These are phyloP conservation scores for Ambrosiella cleistominuta DNA, from an alignment of 2,329 filamentous ascomycete species.

Conservation along the genomic window DNA sequence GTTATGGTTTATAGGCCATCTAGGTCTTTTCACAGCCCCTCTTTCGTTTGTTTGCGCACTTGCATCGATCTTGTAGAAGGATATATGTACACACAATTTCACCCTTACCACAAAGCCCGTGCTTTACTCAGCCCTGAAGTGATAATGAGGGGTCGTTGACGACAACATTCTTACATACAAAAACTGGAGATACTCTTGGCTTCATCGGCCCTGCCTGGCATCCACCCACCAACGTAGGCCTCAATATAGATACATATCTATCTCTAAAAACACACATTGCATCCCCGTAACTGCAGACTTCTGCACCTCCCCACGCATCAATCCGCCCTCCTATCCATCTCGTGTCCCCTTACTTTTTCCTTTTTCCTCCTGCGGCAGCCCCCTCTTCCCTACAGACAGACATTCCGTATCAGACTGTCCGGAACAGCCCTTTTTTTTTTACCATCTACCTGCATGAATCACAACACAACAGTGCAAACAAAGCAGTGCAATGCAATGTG, in stretches of 20 bases:
- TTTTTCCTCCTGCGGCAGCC: background rate
- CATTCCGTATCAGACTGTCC: background rate
- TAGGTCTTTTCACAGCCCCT: too few relatives aligned
- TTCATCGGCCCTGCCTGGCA: too few relatives aligned
- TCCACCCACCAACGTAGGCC: too few relatives aligned
- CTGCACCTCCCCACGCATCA: background rate
- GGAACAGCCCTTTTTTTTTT: too few relatives aligned
- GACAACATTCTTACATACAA: background rate
- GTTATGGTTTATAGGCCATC: background rate
- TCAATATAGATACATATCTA: too few relatives aligned
- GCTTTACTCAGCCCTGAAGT: background rate
- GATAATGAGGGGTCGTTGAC: background rate
- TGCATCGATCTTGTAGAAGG: background rate
- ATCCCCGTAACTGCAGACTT: background rate
- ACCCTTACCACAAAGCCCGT: background rate
- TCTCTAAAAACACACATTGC: too few relatives aligned
- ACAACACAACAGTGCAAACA: slow-evolving; percentile 1
- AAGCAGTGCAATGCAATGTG: slow-evolving; percentile 2
- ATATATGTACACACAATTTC: too few relatives aligned
- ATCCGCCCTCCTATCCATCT: background rate
- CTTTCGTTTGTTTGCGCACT: background rate
- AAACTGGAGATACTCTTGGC: background rate
- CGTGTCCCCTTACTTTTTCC: background rate
- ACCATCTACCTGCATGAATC: background rate
- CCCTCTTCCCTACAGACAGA: background rate